Conservation (phyloP, 78 protist genomes). For the Chrysochromulina parva region DNA sequence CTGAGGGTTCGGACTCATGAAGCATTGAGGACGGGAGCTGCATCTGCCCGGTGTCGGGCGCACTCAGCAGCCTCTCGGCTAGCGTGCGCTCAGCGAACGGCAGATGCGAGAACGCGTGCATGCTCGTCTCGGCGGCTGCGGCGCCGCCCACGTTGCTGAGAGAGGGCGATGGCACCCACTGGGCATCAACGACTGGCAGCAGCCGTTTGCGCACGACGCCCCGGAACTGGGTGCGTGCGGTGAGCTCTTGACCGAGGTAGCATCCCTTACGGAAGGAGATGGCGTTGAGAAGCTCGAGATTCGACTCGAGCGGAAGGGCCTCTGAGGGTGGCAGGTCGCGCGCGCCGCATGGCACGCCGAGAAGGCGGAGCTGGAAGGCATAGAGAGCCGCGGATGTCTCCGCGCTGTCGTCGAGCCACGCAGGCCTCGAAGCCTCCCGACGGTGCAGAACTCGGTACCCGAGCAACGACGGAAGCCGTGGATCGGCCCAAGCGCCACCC, state of each 20-base stretch:
- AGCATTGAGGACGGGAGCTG: background rate
- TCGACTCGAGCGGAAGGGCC: conserved; percentile 65
- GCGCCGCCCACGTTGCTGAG: too few relatives aligned
- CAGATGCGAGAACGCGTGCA: background rate
- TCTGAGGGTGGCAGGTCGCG: background rate
- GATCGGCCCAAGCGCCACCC: background rate
- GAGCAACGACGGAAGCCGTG: background rate
- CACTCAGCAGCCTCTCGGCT: background rate
- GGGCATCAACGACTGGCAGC: conserved; percentile 52
- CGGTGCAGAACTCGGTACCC: background rate
- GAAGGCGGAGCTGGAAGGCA: background rate
- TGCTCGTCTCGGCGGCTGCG: background rate
- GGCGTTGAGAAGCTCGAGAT: conserved; percentile 68
- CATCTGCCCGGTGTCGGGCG: background rate
- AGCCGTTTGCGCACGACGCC: conserved; percentile 73
- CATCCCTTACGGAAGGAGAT: conserved; percentile 78
- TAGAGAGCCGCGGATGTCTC: background rate
- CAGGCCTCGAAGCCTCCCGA: too few relatives aligned
- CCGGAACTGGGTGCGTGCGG: conserved; percentile 66
- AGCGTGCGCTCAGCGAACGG: background rate
- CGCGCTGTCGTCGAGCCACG: too few relatives aligned
- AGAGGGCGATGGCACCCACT: background rate
- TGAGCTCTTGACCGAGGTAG: conserved; percentile 81
- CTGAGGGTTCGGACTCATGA: background rate
- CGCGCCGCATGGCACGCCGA: background rate